Evolutionary conservation across 495 filamentous ascomycete species (phyloP).

Genomic region (Penicillium ucsense): DNA sequence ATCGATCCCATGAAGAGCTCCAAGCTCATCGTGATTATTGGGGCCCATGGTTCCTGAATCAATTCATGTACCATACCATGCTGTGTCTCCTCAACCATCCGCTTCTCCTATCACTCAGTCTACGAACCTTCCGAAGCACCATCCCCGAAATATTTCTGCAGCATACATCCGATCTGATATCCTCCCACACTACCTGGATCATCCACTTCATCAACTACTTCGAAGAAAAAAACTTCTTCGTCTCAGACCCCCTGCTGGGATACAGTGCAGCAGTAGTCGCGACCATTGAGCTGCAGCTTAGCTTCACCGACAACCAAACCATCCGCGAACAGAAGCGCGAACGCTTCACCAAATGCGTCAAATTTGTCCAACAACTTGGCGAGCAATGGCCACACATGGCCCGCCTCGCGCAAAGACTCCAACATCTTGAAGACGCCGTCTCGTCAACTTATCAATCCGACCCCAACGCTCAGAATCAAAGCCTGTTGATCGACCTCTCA

Average conservation of each 20-base stretch:
- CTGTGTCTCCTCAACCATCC: constrained; percentile 41
- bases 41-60: constrained; percentile 40
- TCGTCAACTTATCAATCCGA: constrained; percentile 36
- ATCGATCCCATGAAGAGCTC: constrained; percentile 30
- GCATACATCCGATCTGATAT: constrained; percentile 37
- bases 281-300: constrained; percentile 41
- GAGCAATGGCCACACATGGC: constrained; percentile 39
- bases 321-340: constrained; percentile 34
- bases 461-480: constrained; percentile 30
- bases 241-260: constrained; percentile 39
- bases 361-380: constrained; percentile 34
- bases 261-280: constrained; percentile 40
- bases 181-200: constrained; percentile 39
- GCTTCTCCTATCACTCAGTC: constrained; percentile 33
- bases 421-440: constrained; percentile 34
- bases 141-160: constrained; percentile 44
- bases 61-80: constrained; percentile 41
- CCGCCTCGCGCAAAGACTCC: constrained; percentile 33
- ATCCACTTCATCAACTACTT: constrained; percentile 40
- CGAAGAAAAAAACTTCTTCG: constrained; percentile 30
- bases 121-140: constrained; percentile 35
- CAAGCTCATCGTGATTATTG: constrained; percentile 35
- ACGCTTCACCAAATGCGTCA: constrained; percentile 35
- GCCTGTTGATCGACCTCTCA: constrained; percentile 38
- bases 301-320: constrained; percentile 29